phyloP scores from a whole-genome alignment of 768 basidiomycete genomes.

The Collybia sp. region DNA sequence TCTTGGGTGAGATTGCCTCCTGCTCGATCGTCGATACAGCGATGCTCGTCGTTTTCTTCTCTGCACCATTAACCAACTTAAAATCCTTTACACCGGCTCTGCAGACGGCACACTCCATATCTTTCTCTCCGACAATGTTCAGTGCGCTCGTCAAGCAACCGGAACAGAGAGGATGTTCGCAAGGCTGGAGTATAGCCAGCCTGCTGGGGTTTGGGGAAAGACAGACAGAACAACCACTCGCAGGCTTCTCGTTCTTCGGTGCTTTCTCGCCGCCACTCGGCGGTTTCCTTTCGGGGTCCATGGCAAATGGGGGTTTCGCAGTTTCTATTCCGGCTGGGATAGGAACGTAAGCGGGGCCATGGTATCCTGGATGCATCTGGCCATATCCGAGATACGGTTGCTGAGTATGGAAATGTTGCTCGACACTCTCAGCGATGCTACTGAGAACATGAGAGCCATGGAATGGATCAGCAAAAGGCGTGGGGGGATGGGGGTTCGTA shows the following conservation, averaged over 20 bases:
- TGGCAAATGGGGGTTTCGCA: neutral
- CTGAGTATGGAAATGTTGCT: constrained; percentile 37
- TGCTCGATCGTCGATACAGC: neutral
- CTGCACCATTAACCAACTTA: constrained; percentile 33
- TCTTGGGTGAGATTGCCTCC: neutral
- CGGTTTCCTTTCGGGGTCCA: neutral
- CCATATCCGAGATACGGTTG: constrained; percentile 16
- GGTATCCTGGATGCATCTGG: constrained; percentile 1
- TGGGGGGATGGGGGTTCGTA: constrained; percentile 3
- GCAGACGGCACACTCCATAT: constrained; percentile 82
- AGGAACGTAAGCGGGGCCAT: constrained; percentile 7
- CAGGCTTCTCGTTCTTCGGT: neutral
- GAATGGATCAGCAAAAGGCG: constrained; percentile 37
- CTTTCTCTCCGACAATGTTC: constrained; percentile 88
- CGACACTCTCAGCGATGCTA: constrained; percentile 35
- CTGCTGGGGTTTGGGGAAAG: constrained; percentile 34
- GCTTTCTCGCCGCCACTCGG: neutral
- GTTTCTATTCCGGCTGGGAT: constrained; percentile 4
- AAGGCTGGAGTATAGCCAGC: constrained; percentile 70
- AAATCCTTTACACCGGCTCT: constrained; percentile 68
- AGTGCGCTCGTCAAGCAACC: constrained; percentile 80
- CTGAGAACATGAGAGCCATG: constrained; percentile 24
- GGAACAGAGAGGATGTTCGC: constrained; percentile 73
- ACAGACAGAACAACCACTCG: constrained; percentile 57
- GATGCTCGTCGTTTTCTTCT: neutral